phyloP scores from a whole-genome alignment of 2,329 filamentous ascomycete species.

The Zarea fungicola region DNA sequence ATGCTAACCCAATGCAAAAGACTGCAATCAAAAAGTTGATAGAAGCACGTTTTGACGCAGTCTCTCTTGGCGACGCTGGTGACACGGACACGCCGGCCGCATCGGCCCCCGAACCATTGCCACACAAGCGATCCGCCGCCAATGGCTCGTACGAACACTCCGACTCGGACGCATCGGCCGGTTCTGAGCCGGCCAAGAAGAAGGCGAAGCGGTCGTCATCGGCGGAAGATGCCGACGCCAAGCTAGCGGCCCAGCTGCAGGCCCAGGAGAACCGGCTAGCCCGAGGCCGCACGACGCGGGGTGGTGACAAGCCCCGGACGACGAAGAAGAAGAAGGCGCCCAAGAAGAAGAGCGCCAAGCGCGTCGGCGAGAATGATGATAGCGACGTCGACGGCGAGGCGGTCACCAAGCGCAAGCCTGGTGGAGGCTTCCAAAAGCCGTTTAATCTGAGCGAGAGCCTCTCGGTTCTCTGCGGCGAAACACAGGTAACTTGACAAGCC shows the following conservation, averaged over 20 bases:
- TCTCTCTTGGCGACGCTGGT: constrained; percentile 50
- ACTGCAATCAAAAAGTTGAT: constrained; percentile 67
- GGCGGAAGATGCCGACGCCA: constrained; percentile 73
- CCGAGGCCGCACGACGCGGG: constrained; percentile 68
- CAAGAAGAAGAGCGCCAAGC: constrained; percentile 70
- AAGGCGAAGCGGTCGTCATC: constrained; percentile 62
- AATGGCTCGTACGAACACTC: constrained; percentile 31
- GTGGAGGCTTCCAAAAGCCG: constrained; percentile 88
- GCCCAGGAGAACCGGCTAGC: constrained; percentile 77
- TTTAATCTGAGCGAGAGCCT: constrained; percentile 69
- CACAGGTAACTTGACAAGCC: constrained; percentile 45
- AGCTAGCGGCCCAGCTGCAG: constrained; percentile 80
- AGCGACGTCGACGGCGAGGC: constrained; percentile 63
- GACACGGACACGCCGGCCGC: constrained; percentile 32
- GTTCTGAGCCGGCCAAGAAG: constrained; percentile 47
- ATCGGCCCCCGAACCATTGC: constrained; percentile 25
- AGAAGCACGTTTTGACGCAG: constrained; percentile 67
- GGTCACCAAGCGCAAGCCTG: constrained; percentile 70
- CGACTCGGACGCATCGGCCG: constrained; percentile 44
- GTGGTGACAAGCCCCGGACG: constrained; percentile 52
- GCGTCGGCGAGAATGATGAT: constrained; percentile 72
- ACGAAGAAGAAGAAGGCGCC: constrained; percentile 63
- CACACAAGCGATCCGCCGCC: constrained; percentile 30
- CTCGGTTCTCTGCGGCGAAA: constrained; percentile 63
- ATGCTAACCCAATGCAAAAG: constrained; percentile 33